Evolutionary conservation across 441 rosid species (phyloP).

Genomic region (Pelargonium fulgidum): DNA sequence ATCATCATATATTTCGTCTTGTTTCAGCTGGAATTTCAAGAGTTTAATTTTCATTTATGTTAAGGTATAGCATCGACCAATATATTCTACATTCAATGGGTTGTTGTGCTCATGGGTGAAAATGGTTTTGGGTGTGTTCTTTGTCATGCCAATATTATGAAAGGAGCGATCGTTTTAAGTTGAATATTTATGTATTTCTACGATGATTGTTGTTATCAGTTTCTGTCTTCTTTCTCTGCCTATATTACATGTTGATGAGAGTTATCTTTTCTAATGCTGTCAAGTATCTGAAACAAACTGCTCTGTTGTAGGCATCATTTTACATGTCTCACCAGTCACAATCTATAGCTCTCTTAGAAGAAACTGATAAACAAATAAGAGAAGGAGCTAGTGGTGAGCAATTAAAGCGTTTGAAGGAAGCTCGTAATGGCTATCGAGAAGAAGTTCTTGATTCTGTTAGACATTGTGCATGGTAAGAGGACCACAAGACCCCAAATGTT

Average conservation of each 20-base stretch:
- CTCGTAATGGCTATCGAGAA: constrained; percentile 75
- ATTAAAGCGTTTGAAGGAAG: constrained; percentile 81
- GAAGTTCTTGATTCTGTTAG: constrained; percentile 82
- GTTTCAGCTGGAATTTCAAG: too few species aligned
- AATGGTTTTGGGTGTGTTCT: too few species aligned
- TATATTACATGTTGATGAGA: not conserved
- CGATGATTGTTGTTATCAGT: not conserved
- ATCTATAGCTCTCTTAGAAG: constrained; percentile 73
- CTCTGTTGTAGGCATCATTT: constrained; percentile 67
- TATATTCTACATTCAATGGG: too few species aligned
- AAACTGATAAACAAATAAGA: constrained; percentile 87
- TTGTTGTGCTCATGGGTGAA: too few species aligned
- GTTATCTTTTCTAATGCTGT: constrained; percentile 8
- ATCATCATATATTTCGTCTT: too few species aligned
- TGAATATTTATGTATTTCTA: not conserved
- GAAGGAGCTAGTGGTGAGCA: constrained; percentile 64
- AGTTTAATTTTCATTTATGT: too few species aligned
- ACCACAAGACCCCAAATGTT: not conserved
- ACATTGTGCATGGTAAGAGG: constrained; percentile 80
- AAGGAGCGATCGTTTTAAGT: not conserved
- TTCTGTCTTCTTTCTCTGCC: not conserved
- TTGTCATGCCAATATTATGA: too few species aligned
- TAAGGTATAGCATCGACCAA: too few species aligned
- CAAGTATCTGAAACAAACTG: constrained; percentile 17
- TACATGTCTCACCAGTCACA: constrained; percentile 85